Conservation (phyloP, 2,329 filamentous ascomycete genomes). For the Ceratocystis cacaofunesta region DNA sequence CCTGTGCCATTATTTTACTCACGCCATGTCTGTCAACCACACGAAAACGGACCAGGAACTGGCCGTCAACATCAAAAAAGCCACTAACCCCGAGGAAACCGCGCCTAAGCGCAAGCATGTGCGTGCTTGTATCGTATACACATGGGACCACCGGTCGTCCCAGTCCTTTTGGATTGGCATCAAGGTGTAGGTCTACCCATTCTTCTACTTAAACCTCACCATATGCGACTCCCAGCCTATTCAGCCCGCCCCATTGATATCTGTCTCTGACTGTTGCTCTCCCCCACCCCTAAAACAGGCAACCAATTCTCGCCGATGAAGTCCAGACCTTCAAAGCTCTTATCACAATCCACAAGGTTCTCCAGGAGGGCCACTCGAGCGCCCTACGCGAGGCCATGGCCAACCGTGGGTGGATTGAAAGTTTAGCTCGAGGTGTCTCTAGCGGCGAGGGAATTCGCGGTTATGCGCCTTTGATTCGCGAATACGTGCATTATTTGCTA, state of each 20-base stretch:
- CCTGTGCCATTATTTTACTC: background rate
- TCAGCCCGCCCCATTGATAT: background rate
- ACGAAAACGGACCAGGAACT: conserved; percentile 52
- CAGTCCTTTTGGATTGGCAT: conserved; percentile 93
- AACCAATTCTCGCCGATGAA: conserved; percentile 96
- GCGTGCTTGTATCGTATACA: conserved; percentile 93
- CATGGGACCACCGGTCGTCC: conserved; percentile 96
- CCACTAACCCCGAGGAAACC: conserved; percentile 52
- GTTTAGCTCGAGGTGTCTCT: conserved; percentile 65
- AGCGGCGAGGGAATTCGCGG: conserved; percentile 68
- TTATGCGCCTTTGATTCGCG: conserved; percentile 82
- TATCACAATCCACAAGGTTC: conserved; percentile 91
- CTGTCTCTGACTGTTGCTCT: conserved; percentile 4
- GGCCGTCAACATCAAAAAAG: conserved; percentile 55
- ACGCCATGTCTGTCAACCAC: conserved; percentile 15
- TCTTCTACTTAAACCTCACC: background rate
- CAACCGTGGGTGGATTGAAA: conserved; percentile 84
- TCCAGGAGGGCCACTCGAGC: conserved; percentile 88
- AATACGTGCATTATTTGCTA: conserved; percentile 92
- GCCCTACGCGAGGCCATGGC: conserved; percentile 78
- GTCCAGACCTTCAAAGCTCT: conserved; percentile 98
- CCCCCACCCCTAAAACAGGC: conserved; percentile 34
- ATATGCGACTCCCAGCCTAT: background rate
- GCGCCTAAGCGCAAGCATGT: conserved; percentile 81
- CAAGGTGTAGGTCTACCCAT: conserved; percentile 62